Base-by-base conservation (phyloP, 768 basidiomycete genomes). In the Amanita thiersii region DNA sequence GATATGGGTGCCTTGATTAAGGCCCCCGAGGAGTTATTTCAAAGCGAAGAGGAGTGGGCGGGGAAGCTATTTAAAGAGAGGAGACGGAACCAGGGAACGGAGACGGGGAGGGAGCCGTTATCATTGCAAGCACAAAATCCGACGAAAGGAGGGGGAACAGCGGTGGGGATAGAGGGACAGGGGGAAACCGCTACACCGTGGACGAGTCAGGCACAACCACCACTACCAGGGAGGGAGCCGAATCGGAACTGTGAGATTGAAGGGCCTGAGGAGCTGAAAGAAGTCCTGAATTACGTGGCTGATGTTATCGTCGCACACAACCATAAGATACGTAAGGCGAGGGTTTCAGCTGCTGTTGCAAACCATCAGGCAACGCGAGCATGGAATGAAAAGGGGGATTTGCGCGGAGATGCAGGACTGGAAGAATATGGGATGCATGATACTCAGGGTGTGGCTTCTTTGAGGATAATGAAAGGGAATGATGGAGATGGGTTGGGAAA, bases 261-360 rank as follows among this genome's bases (percentile, higher is more conserved):
- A 47, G 66, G 66, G 6, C 64, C 68, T 6, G 71, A 68, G 26
- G 69, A 76, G 51, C 58, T 79, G 39, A 68, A 68, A 17, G 65
- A 68, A 19, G 81, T 81, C 38, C 57, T 88, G 50, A 66, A 70
- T 9, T 73, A 75, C 54, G 72, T 77, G 36, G 79, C 71, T 2
- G 65, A 64, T 17, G 61, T 70, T 26, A 72, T 87, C 31, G 59
- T 64, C 32, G 56, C 64, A 47, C 50, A 81, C 14, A 62, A 72
- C 41, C 50, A 53, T 42, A 58, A 54, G 24, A 48, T 57, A 19
- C 50, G 54, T 29, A 40, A 46, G 21, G 45, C 37, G 43, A 40
- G 34, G 37, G 19, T 19, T 17, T 37, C 40, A 6, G 1, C 32
- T 10, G 23, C 12, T 6, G 23, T 5, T 39, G 29, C 11, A 19